Evolutionary conservation across 2,329 filamentous ascomycete genomes (phyloP), one percentile per base, ranked within the genome.

Genomic region (Cyphellophora europaea): DNA sequence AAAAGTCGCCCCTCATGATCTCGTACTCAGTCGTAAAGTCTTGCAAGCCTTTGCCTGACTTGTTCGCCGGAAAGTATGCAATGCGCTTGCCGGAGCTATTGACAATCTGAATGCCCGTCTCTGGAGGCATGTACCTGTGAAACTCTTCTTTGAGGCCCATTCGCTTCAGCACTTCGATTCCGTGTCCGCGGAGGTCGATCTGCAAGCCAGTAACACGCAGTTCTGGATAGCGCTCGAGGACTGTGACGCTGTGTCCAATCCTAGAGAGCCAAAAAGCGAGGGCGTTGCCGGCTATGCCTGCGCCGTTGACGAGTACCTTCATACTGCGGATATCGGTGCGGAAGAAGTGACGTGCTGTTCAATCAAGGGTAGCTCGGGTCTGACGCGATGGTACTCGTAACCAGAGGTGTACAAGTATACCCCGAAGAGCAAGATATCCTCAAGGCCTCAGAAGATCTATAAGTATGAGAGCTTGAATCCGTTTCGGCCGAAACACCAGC

Each of bases 1-100:
- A 63, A n/a, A 79, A 47, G 34, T 75, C 69, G 0, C 69, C 72
- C 6, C 74, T 59, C 62, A 79, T 69, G 32, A 79, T 69, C 54
- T 79, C 74, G 40, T 63, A 75, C 37, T 79, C 74, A 39, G 63
- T 67, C 0, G 67, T 71, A 16, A 73, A 51, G 42, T 53, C 54
- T 30, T 62, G 57, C 11, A 43, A 17, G 2, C 53, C 52, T 18
- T 53, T 41, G 37, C 25, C 66, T 0, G 62, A 53, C 15, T 50
- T 46, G 40, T 65, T 62, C 14, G 54, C 54, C 5, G 49, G 49
- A 36, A 73, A 63, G 14, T 52, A 56, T 8, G 65, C 72, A 38
- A 54, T 50, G 2, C 45, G 36, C 2, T 45, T 48, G 27, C 66
- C 64, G 0, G 48, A 41, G 0, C 36, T 34, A 48, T 74, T 61